Percentiles rank a stretch among this genome's conserved stretches.
Evolutionary conservation across 148 eudicot genomes (phyloP).

Genomic region (Polygonum maritimum): DNA sequence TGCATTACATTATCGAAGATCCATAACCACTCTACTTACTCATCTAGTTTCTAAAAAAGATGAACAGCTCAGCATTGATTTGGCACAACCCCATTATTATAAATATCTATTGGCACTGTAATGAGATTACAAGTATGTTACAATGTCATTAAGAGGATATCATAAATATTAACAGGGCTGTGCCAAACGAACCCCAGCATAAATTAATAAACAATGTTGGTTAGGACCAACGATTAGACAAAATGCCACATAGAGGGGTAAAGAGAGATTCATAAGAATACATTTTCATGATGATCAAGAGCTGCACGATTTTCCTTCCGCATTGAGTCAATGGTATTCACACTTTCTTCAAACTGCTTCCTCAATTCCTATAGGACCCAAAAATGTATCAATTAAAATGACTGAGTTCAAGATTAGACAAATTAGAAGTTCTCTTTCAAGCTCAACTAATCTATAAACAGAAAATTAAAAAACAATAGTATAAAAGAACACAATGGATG

Average conservation of each 20-base stretch:
- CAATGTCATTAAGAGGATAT: neutral
- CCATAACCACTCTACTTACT: neutral
- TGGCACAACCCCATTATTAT: no score
- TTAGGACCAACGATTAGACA: neutral
- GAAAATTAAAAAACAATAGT: neutral
- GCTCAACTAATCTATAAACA: neutral
- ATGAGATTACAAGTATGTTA: no score
- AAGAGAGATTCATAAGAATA: constrained; percentile 22
- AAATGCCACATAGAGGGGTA: neutral
- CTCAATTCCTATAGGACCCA: constrained; percentile 61
- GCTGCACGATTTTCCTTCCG: constrained; percentile 60
- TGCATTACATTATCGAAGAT: neutral
- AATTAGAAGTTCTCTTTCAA: neutral
- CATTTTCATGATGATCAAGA: constrained; percentile 62
- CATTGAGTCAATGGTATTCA: constrained; percentile 55
- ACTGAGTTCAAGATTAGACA: neutral
- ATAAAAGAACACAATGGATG: neutral
- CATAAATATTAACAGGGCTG: neutral
- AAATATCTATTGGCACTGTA: no score
- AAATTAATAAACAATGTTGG: neutral
- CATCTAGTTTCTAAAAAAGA: neutral
- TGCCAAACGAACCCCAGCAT: neutral
- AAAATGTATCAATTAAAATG: neutral
- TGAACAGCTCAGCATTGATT: neutral
- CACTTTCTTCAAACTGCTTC: constrained; percentile 79